These are phyloP conservation scores for Penicillium sp. DNA, from an alignment of 2,329 filamentous ascomycete genomes.

Conservation along the genomic window DNA sequence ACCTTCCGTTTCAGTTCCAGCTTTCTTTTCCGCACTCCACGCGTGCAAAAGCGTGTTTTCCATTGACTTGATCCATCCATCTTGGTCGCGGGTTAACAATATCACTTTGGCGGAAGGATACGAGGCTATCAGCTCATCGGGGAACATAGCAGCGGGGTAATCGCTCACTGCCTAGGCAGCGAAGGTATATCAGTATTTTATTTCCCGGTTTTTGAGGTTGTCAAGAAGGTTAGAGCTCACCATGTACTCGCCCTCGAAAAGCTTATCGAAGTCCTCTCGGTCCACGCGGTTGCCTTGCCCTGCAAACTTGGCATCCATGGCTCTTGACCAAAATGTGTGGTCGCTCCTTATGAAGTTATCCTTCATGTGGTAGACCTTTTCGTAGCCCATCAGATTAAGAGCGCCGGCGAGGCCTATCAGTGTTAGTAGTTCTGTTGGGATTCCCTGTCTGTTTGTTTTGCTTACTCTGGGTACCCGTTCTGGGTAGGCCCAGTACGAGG, in stretches of 20 bases:
- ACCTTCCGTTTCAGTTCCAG: neutral
- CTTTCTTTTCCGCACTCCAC: neutral
- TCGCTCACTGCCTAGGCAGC: constrained; percentile 19
- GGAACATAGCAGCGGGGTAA: constrained; percentile 16
- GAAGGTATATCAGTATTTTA: neutral
- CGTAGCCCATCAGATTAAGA: neutral
- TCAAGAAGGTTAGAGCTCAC: neutral
- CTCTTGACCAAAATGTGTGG: neutral
- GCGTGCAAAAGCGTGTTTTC: neutral
- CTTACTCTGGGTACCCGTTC: neutral
- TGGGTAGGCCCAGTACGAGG: neutral
- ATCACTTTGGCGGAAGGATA: constrained; percentile 30
- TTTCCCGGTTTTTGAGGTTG: neutral
- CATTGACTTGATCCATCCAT: constrained; percentile 13
- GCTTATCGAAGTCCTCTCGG: neutral
- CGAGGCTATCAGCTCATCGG: constrained; percentile 18
- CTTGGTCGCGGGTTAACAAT: constrained; percentile 17
- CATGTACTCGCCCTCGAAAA: neutral
- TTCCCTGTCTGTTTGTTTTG: neutral
- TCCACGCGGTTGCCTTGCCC: neutral
- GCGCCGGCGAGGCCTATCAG: neutral
- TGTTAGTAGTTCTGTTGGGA: neutral
- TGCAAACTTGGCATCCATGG: neutral
- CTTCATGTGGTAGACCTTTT: neutral
- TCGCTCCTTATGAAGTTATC: neutral